Conservation (phyloP, 768 basidiomycete species). For the Boletus patriciae region DNA sequence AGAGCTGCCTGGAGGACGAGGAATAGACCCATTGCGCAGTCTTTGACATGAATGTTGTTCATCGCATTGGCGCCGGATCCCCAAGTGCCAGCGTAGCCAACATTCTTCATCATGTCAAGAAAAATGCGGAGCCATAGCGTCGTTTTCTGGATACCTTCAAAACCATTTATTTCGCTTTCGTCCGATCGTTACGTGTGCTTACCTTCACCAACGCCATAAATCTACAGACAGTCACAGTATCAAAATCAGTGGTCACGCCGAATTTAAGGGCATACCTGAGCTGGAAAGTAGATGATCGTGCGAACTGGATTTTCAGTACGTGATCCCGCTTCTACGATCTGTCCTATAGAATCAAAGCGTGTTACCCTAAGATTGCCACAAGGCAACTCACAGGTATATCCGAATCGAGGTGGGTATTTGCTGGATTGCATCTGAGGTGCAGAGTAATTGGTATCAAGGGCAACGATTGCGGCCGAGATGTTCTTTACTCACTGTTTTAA, state of each 20-base stretch:
- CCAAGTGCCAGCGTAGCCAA: conserved; percentile 43
- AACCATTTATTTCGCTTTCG: neutral
- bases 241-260: neutral
- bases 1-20: conserved; percentile 41
- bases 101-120: conserved; percentile 31
- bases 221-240: conserved; percentile 23
- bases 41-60: conserved; percentile 43
- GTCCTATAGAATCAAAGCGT: neutral
- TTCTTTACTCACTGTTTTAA: conserved; percentile 27
- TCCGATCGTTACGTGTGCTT: neutral
- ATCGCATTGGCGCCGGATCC: conserved; percentile 41
- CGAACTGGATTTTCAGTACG: conserved; percentile 42
- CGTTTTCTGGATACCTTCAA: conserved; percentile 37
- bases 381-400: conserved; percentile 29
- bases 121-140: conserved; percentile 40
- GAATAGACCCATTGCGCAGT: conserved; percentile 37
- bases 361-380: neutral
- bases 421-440: conserved; percentile 25
- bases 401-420: conserved; percentile 34
- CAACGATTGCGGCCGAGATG: neutral
- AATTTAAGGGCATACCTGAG: conserved; percentile 21
- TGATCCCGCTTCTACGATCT: conserved; percentile 43
- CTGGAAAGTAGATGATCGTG: conserved; percentile 44
- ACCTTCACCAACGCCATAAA: conserved; percentile 46
- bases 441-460: neutral